Conservation (phyloP, 108 stramenopile genomes). For the Epithemia pelagica region DNA sequence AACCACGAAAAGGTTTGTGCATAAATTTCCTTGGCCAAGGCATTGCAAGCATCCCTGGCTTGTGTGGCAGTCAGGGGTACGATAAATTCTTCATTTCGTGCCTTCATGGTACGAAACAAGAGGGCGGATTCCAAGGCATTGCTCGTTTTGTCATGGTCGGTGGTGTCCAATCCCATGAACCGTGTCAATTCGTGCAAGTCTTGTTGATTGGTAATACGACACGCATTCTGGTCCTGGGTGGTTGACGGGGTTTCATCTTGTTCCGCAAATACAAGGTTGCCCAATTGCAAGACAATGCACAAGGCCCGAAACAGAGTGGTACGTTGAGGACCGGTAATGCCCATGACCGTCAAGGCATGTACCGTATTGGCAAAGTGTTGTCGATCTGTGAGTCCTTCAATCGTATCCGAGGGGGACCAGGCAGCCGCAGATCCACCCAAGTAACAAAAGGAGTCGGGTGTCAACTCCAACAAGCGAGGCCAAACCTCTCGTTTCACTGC, state of each 20-base stretch:
- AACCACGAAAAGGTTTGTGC: conserved; percentile 87
- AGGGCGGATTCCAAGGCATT: conserved; percentile 39
- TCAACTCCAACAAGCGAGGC: conserved; percentile 60
- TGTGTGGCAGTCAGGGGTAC: conserved; percentile 64
- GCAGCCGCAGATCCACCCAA: conserved; percentile 42
- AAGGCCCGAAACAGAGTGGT: conserved; percentile 58
- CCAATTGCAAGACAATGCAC: conserved; percentile 73
- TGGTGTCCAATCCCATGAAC: conserved; percentile 57
- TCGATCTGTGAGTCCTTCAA: conserved; percentile 77
- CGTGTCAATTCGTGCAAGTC: conserved; percentile 55
- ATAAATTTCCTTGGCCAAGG: conserved; percentile 96
- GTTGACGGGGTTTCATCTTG: conserved; percentile 54
- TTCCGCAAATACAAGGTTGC: conserved; percentile 74
- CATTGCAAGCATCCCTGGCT: conserved; percentile 87
- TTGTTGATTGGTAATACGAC: conserved; percentile 36
- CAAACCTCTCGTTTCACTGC: conserved; percentile 56
- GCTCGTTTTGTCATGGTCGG: conserved; percentile 17
- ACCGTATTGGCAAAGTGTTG: conserved; percentile 72
- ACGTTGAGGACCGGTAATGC: conserved; percentile 54
- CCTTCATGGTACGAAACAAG: conserved; percentile 65
- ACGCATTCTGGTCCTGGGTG: conserved; percentile 50
- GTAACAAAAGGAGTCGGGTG: conserved; percentile 59
- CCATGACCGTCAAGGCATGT: conserved; percentile 61
- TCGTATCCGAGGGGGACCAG: conserved; percentile 24
- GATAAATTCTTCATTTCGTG: conserved; percentile 64